Evolutionary conservation across 352 stramenopile species (phyloP), one percentile per base, ranked within the genome.

Genomic region (Phytophthora sp.): DNA sequence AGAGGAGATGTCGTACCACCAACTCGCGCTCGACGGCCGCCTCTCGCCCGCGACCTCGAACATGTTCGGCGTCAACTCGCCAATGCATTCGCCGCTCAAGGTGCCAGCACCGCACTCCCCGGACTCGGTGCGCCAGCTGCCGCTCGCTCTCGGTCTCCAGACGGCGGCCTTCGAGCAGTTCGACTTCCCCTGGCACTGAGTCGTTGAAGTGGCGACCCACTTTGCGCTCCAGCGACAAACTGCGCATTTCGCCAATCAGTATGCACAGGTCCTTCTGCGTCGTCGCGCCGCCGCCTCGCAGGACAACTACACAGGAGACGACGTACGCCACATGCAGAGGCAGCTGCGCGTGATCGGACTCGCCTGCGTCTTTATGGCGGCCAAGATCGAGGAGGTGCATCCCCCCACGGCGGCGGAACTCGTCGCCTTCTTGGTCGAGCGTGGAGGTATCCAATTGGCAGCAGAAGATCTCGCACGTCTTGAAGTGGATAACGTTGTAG

Each of bases 351-450:
- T 90, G 31, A 53, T 91, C n/a, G 82, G 81, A 1, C 50, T 91
- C 30, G 65, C 66, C 16, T 91, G 82, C 49, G 85, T 93, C 39
- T 93, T 91, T 59, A 90, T 93, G 72, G 85, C 85, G n/a, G 82
- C 82, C 45, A 93, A 93, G 78, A 93, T 93, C 54, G 85, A 93
- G 63, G 85, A 93, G 51, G 83, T 93, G 12, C 82, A 91, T 39
- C 85, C 85, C 18, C 85, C 85, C 23, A 93, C 91, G 62, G 80
- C 80, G 0, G 77, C 76, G 5, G 85, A 93, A 26, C 69, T 93
- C n/a, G 82, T 79, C 6, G 66, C 75, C 21, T 91, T 78, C 64
- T 70, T 90, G 49, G 76, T 78, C 15, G 73, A 90, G 21, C 68
- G 77, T 26, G 80, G 82, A 12, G 72, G 53, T 8, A 70, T 82